A percentile compares a stretch with the other conserved stretches of the same genome.
Conservation (phyloP, 2,329 filamentous ascomycete species). For the Daldinia sp. region DNA sequence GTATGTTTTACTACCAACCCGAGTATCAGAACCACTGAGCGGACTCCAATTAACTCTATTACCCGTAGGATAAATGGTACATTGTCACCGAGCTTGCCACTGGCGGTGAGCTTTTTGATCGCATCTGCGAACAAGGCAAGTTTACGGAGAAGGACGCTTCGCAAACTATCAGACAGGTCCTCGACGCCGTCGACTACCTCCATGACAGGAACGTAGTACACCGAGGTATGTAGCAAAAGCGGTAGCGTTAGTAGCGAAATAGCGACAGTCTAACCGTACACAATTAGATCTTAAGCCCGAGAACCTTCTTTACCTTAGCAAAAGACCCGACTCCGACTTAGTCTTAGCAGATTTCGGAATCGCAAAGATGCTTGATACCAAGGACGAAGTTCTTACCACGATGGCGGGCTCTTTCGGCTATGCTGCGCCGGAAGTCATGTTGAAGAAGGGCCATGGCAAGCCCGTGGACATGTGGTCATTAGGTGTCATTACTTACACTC, state of each 20-base stretch:
- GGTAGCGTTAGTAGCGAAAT: conserved; percentile 9
- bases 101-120: conserved; percentile 95
- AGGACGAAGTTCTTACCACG: conserved; percentile 90
- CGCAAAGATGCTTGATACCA: conserved; percentile 93
- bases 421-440: conserved; percentile 96
- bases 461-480: conserved; percentile 99
- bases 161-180: conserved; percentile 92
- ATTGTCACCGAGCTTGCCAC: conserved; percentile 97
- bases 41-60: conserved; percentile 22
- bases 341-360: conserved; percentile 98
- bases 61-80: conserved; percentile 92
- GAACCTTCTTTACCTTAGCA: conserved; percentile 92
- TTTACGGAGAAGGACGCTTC: conserved; percentile 99
- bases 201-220: conserved; percentile 96
- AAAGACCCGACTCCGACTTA: conserved; percentile 78
- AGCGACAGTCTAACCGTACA: conserved; percentile 18
- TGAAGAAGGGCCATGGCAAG: conserved; percentile 96
- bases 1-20: conserved; percentile 58
- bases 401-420: conserved; percentile 99
- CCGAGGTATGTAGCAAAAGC: conserved; percentile 67
- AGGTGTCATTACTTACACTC: conserved; percentile 97
- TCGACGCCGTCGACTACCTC: conserved; percentile 92
- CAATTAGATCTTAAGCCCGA: conserved; percentile 90
- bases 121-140: conserved; percentile 96
- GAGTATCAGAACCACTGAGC: not conserved